These are phyloP conservation scores for Ustilaginoidea virens DNA, from an alignment of 2,329 filamentous ascomycete genomes.

Conservation along the genomic window DNA sequence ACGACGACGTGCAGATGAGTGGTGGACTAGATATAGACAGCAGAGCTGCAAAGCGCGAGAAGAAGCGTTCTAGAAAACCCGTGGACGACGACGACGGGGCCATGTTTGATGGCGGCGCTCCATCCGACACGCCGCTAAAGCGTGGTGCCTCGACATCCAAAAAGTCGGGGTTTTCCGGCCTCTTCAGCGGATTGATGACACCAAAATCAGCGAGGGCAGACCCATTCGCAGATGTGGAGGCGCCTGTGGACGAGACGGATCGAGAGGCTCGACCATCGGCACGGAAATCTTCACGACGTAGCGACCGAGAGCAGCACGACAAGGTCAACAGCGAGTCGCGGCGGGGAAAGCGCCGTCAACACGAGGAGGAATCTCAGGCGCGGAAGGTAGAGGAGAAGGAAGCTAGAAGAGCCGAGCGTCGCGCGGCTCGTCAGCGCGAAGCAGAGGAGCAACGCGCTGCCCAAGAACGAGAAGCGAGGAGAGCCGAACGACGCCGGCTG, in stretches of 20 bases:
- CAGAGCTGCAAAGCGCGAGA: slow-evolving; percentile 14
- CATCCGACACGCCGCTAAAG: slow-evolving; percentile 17
- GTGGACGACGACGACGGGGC: slow-evolving; percentile 23
- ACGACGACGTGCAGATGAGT: slow-evolving; percentile 36
- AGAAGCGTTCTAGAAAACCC: slow-evolving; percentile 18
- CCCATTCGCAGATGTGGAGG: slow-evolving; percentile 32
- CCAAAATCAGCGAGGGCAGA: slow-evolving; percentile 30
- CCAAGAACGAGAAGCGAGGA: slow-evolving; percentile 32
- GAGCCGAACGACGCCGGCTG: slow-evolving; percentile 32
- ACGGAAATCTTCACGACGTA: slow-evolving; percentile 42
- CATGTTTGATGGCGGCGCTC: slow-evolving; percentile 20
- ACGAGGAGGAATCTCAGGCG: slow-evolving; percentile 42
- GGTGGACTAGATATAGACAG: slow-evolving; percentile 24
- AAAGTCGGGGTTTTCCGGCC: slow-evolving; percentile 38
- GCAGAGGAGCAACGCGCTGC: slow-evolving; percentile 32
- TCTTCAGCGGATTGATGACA: slow-evolving; percentile 46
- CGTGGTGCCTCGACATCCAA: slow-evolving; percentile 25
- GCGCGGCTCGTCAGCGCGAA: slow-evolving; percentile 30
- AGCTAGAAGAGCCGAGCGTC: slow-evolving; percentile 38
- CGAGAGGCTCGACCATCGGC: slow-evolving; percentile 47
- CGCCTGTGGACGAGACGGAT: slow-evolving; percentile 35
- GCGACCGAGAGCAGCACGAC: slow-evolving; percentile 30
- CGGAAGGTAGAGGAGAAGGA: slow-evolving; percentile 40
- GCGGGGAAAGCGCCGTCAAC: slow-evolving; percentile 36
- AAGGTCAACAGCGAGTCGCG: slow-evolving; percentile 32